Evolutionary conservation across 768 basidiomycete genomes (phyloP), one percentile per base, ranked within the genome.

Genomic region (Suillus lakei): DNA sequence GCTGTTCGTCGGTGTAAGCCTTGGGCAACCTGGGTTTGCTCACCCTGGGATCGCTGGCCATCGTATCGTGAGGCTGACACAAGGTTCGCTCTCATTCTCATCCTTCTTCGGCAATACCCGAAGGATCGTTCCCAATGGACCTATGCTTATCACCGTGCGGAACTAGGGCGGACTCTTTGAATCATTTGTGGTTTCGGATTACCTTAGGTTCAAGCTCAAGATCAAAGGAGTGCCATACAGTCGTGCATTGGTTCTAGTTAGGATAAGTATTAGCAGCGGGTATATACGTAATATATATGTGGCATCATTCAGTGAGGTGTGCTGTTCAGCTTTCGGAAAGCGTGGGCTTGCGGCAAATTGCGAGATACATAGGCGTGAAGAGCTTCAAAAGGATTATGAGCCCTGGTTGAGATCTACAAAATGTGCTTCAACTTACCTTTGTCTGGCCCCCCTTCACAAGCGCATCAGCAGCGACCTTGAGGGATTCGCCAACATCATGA

Each of bases 281-380:
- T 55, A 66, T 64, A 39, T 30, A 59, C 26, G 58, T 54, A 41
- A 59, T 38, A 21, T 41, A 38, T 56, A 23, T 46, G 13, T 56
- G 38, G 23, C 58, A 48, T 30, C 2, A 5, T 55, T 43, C 48
- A 55, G 15, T 6, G 30, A 36, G 21, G 26, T 56, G 30, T 23
- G 18, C 16, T 16, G 32, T 34, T 58, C 18, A 58, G 10, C 62
- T 67, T 23, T 71, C 43, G 13, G 66, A 23, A 26, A 67, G 65
- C 46, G 63, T 34, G 0, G 87, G 87, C 74, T 89, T 89, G 73
- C 85, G 80, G 68, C 80, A 80, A 44, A 94, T 72, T 38, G 87
- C 90, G 23, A 94, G 78, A 71, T 90, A 92, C 93, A 95, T 95
- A 0, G 93, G 93, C 10, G 93, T 94, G 78, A 95, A 95, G 13